A percentile compares a stretch with the other conserved stretches of the same genome.
phyloP scores from a whole-genome alignment of 805 yeast genomes.

The Suhomyces xylopsoci region DNA sequence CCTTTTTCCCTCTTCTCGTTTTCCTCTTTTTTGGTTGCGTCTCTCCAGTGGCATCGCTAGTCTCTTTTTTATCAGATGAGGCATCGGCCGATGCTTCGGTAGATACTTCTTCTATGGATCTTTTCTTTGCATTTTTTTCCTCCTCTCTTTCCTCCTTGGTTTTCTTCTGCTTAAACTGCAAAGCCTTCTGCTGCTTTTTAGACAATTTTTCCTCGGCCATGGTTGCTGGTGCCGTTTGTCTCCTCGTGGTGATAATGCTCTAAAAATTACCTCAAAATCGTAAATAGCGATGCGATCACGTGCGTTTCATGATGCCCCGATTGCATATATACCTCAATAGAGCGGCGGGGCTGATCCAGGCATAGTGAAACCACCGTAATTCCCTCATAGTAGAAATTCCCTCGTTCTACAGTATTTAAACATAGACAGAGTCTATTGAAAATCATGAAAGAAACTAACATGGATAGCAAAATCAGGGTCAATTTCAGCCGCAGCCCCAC shows the following conservation, averaged over 20 bases:
- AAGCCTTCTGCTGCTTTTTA: conserved; percentile 65
- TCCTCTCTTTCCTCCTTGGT: conserved; percentile 39
- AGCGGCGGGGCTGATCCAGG: background rate
- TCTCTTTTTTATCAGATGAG: conserved; percentile 10
- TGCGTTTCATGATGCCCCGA: background rate
- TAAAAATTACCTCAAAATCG: conserved; percentile 1
- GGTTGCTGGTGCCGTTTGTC: background rate
- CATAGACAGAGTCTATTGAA: background rate
- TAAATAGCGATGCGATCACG: background rate
- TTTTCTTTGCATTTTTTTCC: conserved; percentile 23
- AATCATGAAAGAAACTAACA: background rate
- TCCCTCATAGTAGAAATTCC: background rate
- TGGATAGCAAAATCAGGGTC: conserved; percentile 1
- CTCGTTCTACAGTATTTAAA: background rate
- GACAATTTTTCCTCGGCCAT: conserved; percentile 43
- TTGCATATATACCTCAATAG: background rate
- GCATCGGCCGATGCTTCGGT: conserved; percentile 9
- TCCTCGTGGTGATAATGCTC: background rate
- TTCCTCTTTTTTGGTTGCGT: conserved; percentile 57
- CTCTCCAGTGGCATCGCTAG: conserved; percentile 23
- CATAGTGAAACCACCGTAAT: background rate
- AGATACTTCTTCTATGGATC: conserved; percentile 10
- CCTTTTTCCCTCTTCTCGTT: conserved; percentile 76
- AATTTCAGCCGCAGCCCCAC: conserved; percentile 1
- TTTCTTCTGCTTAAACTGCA: conserved; percentile 49